Conservation (phyloP, 2,329 filamentous ascomycete genomes). For the Hysterium pulicare region DNA sequence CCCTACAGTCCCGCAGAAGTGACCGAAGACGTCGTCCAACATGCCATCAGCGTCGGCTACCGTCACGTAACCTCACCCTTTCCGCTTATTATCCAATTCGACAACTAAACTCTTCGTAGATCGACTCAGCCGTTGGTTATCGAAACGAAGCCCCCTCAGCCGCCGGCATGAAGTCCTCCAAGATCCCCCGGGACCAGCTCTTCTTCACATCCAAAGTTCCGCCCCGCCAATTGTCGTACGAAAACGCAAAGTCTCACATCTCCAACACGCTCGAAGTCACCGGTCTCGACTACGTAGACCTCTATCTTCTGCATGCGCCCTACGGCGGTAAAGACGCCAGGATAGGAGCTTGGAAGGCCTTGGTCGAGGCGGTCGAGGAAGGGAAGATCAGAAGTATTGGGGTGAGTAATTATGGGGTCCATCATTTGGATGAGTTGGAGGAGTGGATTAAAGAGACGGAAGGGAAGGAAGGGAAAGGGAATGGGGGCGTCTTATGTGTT, state of each 20-base stretch:
- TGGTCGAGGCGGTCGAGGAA: slow-evolving; percentile 51
- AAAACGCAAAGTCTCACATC: slow-evolving; percentile 60
- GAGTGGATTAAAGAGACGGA: slow-evolving; percentile 59
- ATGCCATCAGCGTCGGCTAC: slow-evolving; percentile 59
- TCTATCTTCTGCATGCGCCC: slow-evolving; percentile 56
- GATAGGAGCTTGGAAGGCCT: slow-evolving; percentile 52
- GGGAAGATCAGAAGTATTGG: slow-evolving; percentile 54
- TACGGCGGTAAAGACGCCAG: slow-evolving; percentile 51
- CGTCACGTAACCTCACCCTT: slow-evolving; percentile 44
- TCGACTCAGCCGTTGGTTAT: slow-evolving; percentile 64
- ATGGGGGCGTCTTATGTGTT: slow-evolving; percentile 70
- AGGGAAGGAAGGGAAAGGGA: slow-evolving; percentile 60
- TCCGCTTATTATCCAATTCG: neutral
- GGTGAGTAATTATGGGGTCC: slow-evolving; percentile 55
- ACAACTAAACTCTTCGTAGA: slow-evolving; percentile 2
- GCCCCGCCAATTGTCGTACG: slow-evolving; percentile 53
- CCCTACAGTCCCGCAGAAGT: slow-evolving; percentile 50
- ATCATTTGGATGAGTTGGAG: slow-evolving; percentile 54
- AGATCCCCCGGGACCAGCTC: slow-evolving; percentile 56
- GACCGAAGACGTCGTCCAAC: slow-evolving; percentile 56
- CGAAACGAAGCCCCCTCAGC: slow-evolving; percentile 67
- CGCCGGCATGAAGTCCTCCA: slow-evolving; percentile 57
- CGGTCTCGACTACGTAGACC: slow-evolving; percentile 65
- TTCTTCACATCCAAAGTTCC: slow-evolving; percentile 73
- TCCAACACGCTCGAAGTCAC: slow-evolving; percentile 51